Evolutionary conservation across 768 basidiomycete genomes (phyloP).

Genomic region (Piloderma croceum): DNA sequence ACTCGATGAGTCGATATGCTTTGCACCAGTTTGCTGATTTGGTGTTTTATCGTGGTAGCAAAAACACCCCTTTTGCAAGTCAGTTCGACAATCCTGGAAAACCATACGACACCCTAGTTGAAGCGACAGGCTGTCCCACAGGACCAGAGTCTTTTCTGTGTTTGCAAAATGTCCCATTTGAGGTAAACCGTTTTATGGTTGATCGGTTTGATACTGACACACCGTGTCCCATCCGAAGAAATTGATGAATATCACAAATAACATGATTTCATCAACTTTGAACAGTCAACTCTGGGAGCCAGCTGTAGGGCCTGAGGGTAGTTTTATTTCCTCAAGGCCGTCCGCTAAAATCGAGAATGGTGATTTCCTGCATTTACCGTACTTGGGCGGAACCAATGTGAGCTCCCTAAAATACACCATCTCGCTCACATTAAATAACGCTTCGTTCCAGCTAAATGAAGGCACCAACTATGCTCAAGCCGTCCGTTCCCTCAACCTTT

Average conservation of each 20-base stretch:
- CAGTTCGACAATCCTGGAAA: conserved; percentile 49
- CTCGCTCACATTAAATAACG: neutral
- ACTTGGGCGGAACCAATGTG: conserved; percentile 53
- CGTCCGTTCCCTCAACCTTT: conserved; percentile 34
- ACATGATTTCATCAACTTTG: conserved; percentile 38
- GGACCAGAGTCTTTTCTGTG: conserved; percentile 37
- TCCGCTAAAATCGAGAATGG: conserved; percentile 41
- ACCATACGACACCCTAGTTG: conserved; percentile 42
- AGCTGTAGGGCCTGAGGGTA: conserved; percentile 45
- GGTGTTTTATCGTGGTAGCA: conserved; percentile 28
- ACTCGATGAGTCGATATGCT: neutral
- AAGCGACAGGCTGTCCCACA: conserved; percentile 40
- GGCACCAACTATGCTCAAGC: conserved; percentile 40
- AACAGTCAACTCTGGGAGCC: conserved; percentile 57
- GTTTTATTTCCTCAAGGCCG: conserved; percentile 41
- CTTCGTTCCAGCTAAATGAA: conserved; percentile 41
- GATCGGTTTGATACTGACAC: neutral
- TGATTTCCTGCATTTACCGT: conserved; percentile 49
- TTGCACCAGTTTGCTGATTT: neutral
- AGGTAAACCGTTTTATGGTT: conserved; percentile 22
- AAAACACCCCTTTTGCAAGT: conserved; percentile 40
- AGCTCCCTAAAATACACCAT: conserved; percentile 10
- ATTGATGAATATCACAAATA: conserved; percentile 43
- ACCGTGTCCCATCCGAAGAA: conserved; percentile 27
- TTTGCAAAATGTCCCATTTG: conserved; percentile 40